phyloP scores from a whole-genome alignment of 2,329 filamentous ascomycete species.

The Cercospora sp. region DNA sequence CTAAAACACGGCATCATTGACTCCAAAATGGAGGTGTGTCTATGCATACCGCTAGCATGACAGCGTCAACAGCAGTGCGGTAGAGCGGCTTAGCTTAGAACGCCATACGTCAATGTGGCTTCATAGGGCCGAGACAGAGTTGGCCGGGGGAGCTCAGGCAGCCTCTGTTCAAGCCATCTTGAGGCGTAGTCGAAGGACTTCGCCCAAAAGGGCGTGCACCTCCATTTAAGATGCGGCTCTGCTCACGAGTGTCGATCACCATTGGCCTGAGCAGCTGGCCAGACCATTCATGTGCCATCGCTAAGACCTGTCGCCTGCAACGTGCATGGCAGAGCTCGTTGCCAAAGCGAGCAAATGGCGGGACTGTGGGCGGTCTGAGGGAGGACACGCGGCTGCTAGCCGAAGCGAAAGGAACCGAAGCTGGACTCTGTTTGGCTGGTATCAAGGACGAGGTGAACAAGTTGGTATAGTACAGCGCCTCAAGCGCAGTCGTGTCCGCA shows the following conservation, averaged over 20 bases:
- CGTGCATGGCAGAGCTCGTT: constrained; percentile 4
- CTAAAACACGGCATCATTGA: neutral
- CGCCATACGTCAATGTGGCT: constrained; percentile 22
- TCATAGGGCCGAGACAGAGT: constrained; percentile 9
- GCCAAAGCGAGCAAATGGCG: constrained; percentile 3
- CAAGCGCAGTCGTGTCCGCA: constrained; percentile 23
- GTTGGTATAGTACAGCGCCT: constrained; percentile 28
- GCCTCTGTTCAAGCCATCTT: constrained; percentile 21
- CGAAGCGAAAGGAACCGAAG: constrained; percentile 9
- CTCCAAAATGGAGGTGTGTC: constrained; percentile 7
- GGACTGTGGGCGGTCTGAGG: constrained; percentile 6
- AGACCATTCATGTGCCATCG: constrained; percentile 15
- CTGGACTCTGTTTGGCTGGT: neutral
- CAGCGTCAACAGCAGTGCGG: constrained; percentile 12
- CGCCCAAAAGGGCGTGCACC: constrained; percentile 3
- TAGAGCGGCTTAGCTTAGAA: constrained; percentile 10
- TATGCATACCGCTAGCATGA: constrained; percentile 13
- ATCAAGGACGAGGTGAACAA: neutral
- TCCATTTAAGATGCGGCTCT: constrained; percentile 28
- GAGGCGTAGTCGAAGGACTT: constrained; percentile 11
- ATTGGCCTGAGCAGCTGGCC: constrained; percentile 13
- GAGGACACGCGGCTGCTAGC: neutral
- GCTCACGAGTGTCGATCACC: constrained; percentile 5
- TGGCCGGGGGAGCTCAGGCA: constrained; percentile 19
- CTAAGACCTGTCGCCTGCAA: constrained; percentile 13